Conservation (phyloP, 306 rosid genomes). For the Cucumis melo region DNA sequence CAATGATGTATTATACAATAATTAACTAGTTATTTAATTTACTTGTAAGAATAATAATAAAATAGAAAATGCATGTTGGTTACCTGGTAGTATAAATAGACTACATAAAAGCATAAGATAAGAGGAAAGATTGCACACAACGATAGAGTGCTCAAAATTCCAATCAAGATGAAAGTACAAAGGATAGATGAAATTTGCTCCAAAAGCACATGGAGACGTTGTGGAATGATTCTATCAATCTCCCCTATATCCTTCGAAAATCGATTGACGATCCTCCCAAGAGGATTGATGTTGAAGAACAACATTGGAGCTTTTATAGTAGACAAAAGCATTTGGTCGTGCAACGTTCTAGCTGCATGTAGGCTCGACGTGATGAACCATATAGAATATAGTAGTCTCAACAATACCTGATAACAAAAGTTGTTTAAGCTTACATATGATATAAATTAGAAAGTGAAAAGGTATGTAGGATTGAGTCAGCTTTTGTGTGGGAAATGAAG, state of each 20-base stretch:
- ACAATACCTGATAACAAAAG: conserved; percentile 49
- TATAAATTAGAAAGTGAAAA: no score
- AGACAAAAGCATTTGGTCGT: conserved; percentile 68
- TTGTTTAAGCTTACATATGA: no score
- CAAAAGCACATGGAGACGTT: conserved; percentile 55
- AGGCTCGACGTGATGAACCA: conserved; percentile 77
- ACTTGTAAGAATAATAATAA: background rate
- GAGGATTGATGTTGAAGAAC: conserved; percentile 84
- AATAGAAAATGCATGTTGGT: background rate
- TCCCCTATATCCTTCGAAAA: conserved; percentile 92
- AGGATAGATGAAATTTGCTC: conserved; percentile 62
- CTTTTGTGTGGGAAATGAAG: background rate
- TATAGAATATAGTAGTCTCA: conserved; percentile 51
- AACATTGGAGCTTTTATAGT: conserved; percentile 81
- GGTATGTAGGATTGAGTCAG: no score
- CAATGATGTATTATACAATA: no score
- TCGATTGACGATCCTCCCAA: conserved; percentile 75
- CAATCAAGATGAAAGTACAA: conserved; percentile 81
- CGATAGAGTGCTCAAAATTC: conserved; percentile 86
- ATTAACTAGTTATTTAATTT: no score
- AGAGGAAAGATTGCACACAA: conserved; percentile 95
- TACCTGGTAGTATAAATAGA: conserved; percentile 92
- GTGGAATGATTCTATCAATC: conserved; percentile 75
- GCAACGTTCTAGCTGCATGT: conserved; percentile 75
- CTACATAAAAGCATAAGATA: conserved; percentile 57